A percentile compares a stretch with the other conserved stretches of the same genome.
Conservation (phyloP, 164 flowering plant species). For the Annona squamosa region DNA sequence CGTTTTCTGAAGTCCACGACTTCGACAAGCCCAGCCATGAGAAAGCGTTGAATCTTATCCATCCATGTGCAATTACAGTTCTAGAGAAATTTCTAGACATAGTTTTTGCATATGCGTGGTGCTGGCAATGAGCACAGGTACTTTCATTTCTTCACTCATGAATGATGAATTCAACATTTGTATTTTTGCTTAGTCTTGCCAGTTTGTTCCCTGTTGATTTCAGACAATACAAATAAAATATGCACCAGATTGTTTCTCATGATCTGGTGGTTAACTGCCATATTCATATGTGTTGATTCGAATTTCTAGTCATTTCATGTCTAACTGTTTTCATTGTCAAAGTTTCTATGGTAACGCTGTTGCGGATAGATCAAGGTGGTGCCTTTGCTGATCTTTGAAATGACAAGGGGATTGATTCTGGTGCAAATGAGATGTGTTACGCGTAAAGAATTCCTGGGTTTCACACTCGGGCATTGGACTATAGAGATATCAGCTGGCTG, state of each 20-base stretch:
- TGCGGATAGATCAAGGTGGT: conserved; percentile 84
- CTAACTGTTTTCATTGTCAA: conserved; percentile 7
- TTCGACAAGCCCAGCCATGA: conserved; percentile 86
- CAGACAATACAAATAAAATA: too few relatives aligned
- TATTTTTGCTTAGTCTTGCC: too few relatives aligned
- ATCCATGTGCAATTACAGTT: conserved; percentile 67
- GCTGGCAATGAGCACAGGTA: conserved; percentile 93
- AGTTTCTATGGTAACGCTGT: conserved; percentile 88
- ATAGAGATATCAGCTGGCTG: conserved; percentile 69
- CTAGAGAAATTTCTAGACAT: conserved; percentile 65
- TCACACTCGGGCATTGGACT: conserved; percentile 65
- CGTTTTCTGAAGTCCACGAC: conserved; percentile 72
- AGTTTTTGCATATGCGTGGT: conserved; percentile 58
- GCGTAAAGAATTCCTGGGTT: conserved; percentile 84
- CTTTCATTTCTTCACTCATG: not conserved
- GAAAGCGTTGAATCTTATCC: conserved; percentile 77
- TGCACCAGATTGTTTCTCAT: too few relatives aligned
- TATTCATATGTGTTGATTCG: not conserved
- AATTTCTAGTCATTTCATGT: not conserved
- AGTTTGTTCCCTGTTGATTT: too few relatives aligned
- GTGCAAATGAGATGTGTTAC: conserved; percentile 80
- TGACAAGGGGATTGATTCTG: conserved; percentile 75
- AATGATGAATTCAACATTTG: not conserved
- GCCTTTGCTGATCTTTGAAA: conserved; percentile 90
- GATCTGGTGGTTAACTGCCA: too few relatives aligned